These are phyloP conservation scores for Omphalea diandra DNA, from an alignment of 441 rosid genomes.

Conservation along the genomic window DNA sequence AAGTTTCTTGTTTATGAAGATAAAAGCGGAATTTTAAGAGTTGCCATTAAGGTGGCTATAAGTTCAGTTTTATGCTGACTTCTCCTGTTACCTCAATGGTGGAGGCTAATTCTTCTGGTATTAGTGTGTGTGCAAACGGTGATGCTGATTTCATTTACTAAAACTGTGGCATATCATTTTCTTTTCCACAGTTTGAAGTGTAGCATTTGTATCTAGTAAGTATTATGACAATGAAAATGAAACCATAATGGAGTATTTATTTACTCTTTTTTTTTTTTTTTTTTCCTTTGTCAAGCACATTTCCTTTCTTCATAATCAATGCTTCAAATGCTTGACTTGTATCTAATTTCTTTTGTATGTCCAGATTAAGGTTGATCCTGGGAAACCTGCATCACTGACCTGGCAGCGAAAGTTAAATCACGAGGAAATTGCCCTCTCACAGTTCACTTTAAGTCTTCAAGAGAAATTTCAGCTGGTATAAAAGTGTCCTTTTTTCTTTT, in stretches of 20 bases:
- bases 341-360: conserved; percentile 23
- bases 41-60: neutral
- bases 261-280: too few relatives aligned
- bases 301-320: neutral
- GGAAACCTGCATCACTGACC: conserved; percentile 66
- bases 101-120: neutral
- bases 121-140: neutral
- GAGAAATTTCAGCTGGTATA: conserved; percentile 73
- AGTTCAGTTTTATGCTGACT: neutral
- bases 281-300: too few relatives aligned
- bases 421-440: conserved; percentile 35
- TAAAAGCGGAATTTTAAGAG: neutral
- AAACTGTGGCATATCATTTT: neutral
- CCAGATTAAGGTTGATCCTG: conserved; percentile 57
- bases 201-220: neutral
- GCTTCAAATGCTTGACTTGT: conserved; percentile 10
- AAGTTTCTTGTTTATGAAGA: neutral
- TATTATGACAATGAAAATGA: neutral
- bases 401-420: conserved; percentile 69
- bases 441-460: conserved; percentile 48
- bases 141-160: neutral
- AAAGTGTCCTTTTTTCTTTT: conserved; percentile 3
- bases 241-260: neutral
- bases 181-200: neutral
- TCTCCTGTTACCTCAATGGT: neutral